Conservation (phyloP, 2,329 filamentous ascomycete species). For the Aspergillus unguis region DNA sequence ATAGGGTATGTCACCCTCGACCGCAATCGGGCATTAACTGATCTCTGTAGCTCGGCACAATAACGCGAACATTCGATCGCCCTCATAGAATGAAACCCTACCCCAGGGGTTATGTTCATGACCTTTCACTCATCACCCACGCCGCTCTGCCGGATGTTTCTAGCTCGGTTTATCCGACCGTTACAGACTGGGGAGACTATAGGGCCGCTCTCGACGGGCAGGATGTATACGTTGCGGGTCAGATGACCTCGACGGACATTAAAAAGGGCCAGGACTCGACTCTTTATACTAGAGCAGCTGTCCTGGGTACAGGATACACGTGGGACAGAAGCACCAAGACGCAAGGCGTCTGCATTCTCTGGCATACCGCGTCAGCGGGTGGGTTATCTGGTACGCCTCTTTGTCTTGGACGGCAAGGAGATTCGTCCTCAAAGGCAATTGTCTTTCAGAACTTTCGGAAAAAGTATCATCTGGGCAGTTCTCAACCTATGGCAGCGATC, state of each 20-base stretch:
- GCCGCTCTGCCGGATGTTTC: not conserved
- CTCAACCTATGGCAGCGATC: no score
- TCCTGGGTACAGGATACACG: not conserved
- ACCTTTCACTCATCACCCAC: not conserved
- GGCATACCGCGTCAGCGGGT: not conserved
- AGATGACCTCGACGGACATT: not conserved
- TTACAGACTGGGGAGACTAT: not conserved
- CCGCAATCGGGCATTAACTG: no score
- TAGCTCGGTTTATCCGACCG: not conserved
- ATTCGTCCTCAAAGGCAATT: not conserved
- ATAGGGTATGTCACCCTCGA: no score
- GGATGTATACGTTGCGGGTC: not conserved
- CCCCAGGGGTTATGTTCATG: not conserved
- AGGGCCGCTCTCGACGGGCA: not conserved
- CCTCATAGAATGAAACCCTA: not conserved
- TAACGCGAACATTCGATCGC: not conserved
- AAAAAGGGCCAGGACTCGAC: not conserved
- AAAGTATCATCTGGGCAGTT: not conserved
- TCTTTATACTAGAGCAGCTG: not conserved
- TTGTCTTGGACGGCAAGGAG: not conserved
- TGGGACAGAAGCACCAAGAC: not conserved
- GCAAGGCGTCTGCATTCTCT: not conserved
- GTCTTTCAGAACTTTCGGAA: not conserved
- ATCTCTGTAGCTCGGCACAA: not conserved
- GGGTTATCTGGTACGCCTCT: not conserved